Base-by-base conservation (phyloP, 2,329 filamentous ascomycete genomes). In the Colletotrichum sp. region DNA sequence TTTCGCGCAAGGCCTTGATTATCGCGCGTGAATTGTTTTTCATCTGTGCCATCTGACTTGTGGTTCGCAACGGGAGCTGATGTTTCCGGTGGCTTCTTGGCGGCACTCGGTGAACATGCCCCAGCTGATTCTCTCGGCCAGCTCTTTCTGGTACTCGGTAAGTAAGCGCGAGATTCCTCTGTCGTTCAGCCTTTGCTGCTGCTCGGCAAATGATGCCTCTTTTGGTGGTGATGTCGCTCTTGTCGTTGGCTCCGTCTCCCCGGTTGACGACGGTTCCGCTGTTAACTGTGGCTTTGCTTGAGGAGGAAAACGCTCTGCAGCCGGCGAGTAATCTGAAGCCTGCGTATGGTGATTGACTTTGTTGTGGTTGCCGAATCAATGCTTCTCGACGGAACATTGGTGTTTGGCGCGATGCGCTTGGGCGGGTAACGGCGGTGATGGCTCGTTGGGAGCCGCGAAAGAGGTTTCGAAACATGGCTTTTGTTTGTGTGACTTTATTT, bases 211-310 rank as follows among this genome's bases (percentile, higher is more conserved):
- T 11, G 8, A 43, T 43, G 38, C 38, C 38, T 43, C 38, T 43
- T 43, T 43, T 1, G 16, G 38, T n/a, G 38, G 0, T 43, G 38
- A 0, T 43, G 38, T 43, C 38, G 38, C 38, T 1, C 1, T 43
- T 1, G 0, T n/a, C 0, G 38, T n/a, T 43, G 38, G 18, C 18
- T 2, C 5, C 5, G 38, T 11, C 0, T 18, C 18, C 38, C 1
- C 38, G 0, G 1, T 11, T 43, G 18, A 0, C 8, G 8, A 11
- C 38, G 38, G 16, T 18, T 5, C 8, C 16, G 8, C 0, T 18
- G 16, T 43, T 43, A 0, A 43, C 8, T 2, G 1, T 4, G 16
- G 6, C 8, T 43, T 43, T 43, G 8, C 38, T n/a, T 43, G 11
- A 18, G 38, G 5, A 43, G 0, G 18, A 43, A 43, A n/a, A 27